Evolutionary conservation across 352 stramenopile genomes (phyloP).

Genomic region (Aphanomyces euteiches): DNA sequence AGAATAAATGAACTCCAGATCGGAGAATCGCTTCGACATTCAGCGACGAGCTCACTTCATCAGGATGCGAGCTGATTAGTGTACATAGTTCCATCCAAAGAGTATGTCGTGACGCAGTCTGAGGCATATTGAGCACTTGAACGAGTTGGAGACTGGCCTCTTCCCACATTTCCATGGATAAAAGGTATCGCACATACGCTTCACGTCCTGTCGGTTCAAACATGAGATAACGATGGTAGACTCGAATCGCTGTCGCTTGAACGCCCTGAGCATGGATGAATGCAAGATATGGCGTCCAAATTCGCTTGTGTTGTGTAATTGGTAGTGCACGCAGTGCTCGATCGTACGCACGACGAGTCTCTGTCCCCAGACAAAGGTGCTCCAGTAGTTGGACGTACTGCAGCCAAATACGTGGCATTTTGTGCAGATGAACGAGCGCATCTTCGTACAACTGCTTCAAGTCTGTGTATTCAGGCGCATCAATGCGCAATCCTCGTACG

Average conservation of each 20-base stretch:
- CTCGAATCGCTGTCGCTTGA: constrained; percentile 69
- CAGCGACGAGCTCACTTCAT: constrained; percentile 78
- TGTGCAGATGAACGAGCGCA: constrained; percentile 88
- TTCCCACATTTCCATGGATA: constrained; percentile 46
- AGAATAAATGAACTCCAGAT: constrained; percentile 89
- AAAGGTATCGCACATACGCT: constrained; percentile 77
- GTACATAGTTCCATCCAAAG: constrained; percentile 97
- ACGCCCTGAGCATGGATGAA: constrained; percentile 85
- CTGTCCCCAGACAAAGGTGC: constrained; percentile 72
- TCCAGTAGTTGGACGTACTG: constrained; percentile 81
- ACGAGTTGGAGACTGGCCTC: constrained; percentile 39
- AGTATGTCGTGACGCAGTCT: constrained; percentile 26
- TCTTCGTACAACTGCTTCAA: constrained; percentile 80
- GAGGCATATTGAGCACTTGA: constrained; percentile 33
- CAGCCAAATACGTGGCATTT: constrained; percentile 97
- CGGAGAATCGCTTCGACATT: constrained; percentile 95
- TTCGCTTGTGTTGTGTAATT: constrained; percentile 96
- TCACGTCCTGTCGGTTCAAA: constrained; percentile 68
- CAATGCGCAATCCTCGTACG: constrained; percentile 61
- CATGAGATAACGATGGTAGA: constrained; percentile 87
- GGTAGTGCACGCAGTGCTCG: constrained; percentile 93
- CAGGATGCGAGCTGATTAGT: constrained; percentile 93
- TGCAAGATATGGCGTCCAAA: constrained; percentile 92
- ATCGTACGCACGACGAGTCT: constrained; percentile 89
- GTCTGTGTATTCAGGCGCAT: constrained; percentile 42